Evolutionary conservation across 345 rosid genomes (phyloP), one percentile per base, ranked within the genome.

Genomic region (Erucastrum elatum): DNA sequence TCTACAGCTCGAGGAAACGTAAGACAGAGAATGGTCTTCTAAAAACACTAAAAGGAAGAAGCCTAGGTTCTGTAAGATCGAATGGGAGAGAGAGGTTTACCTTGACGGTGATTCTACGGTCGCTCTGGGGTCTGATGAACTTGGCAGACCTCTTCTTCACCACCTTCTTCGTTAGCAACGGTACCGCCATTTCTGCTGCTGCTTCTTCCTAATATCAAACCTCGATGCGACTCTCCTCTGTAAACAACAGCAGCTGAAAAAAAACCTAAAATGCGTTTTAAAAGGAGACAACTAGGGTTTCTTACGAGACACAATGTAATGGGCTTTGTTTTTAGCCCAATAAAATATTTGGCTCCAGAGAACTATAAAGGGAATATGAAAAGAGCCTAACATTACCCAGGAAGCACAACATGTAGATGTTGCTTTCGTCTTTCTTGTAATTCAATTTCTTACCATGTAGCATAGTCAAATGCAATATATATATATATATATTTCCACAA

Each of bases 101-200:
- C 94, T 91, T 90, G 55, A 93, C 94, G 4, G 90, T 82, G 77
- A 87, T 85, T 85, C 85, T 90, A 31, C 97, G 90, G 70, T 91
- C 94, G 10, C 95, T 84, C 83, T 90, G 97, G 58, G 97, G 90
- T 66, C 95, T 87, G 85, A 87, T 91, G 86, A 93, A 91, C 83
- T 85, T 84, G 75, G 90, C 91, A 53, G 84, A 77, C 78, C 96
- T 82, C 91, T 93, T 93, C 93, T 91, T 93, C 33, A 89, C 86
- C 17, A 86, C 86, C 90, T 83, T 93, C 93, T 93, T 93, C 44
- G 82, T 61, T 59, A 87, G 80, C 78, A 91, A 75, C 29, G 93
- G 93, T 17, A 87, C 89, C 84, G 96, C 96, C 98, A 93, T 89
- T 72, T 68, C 8, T 35, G 51, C 74, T 68, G 56, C 77, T n/a